These are phyloP conservation scores for Leptosphaerulina australis DNA, from an alignment of 2,329 filamentous ascomycete species.

Conservation along the genomic window DNA sequence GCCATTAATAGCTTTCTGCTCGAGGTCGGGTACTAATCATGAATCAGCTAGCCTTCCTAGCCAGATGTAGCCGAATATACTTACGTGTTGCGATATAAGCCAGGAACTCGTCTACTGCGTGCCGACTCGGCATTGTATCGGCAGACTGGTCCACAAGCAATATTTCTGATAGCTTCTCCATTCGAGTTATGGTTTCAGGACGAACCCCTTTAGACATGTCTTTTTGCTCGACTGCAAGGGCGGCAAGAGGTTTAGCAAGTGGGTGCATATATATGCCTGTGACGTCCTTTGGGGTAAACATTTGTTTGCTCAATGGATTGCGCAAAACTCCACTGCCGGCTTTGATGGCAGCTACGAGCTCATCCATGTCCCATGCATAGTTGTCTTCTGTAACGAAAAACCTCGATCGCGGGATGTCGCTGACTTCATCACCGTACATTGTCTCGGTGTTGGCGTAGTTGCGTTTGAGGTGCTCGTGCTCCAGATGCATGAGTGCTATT, in stretches of 20 bases:
- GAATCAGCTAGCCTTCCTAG: neutral
- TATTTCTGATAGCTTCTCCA: constrained; percentile 37
- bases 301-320: constrained; percentile 42
- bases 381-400: constrained; percentile 49
- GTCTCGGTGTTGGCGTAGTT: constrained; percentile 47
- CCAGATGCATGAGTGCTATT: constrained; percentile 45
- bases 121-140: constrained; percentile 38
- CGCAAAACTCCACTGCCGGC: constrained; percentile 41
- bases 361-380: constrained; percentile 50
- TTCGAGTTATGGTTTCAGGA: constrained; percentile 34
- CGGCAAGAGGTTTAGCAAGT: constrained; percentile 32
- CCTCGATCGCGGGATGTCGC: constrained; percentile 42
- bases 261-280: constrained; percentile 39
- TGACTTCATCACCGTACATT: constrained; percentile 42
- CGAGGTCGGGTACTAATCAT: constrained; percentile 29
- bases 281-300: constrained; percentile 46
- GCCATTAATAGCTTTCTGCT: constrained; percentile 40
- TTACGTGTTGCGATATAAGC: constrained; percentile 43
- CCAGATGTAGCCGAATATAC: constrained; percentile 1
- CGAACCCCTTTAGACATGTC: constrained; percentile 44
- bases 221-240: constrained; percentile 40
- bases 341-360: constrained; percentile 42
- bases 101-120: constrained; percentile 42
- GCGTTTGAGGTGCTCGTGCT: constrained; percentile 43
- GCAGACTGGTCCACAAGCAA: constrained; percentile 38